Evolutionary conservation across 305 asterid genomes (phyloP).

Genomic region (Fraxinus sp.): DNA sequence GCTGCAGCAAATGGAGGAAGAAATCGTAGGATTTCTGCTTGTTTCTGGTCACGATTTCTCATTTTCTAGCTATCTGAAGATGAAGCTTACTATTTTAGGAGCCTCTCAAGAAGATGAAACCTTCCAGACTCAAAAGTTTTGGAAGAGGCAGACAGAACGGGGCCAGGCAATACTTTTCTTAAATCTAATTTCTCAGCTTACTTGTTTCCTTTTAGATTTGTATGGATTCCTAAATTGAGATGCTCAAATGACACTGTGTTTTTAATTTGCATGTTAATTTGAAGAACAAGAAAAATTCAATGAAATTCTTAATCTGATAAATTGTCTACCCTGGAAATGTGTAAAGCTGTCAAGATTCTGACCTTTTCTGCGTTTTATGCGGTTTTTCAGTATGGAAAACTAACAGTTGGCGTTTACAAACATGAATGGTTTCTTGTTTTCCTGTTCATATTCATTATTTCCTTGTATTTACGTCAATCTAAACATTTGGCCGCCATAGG

Average conservation of each 20-base stretch:
- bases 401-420: background rate
- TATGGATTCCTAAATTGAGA: background rate
- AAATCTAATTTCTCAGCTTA: conserved; percentile 1
- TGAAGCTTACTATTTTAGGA: background rate
- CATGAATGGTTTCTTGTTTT: background rate
- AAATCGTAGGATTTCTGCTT: background rate
- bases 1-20: background rate
- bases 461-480: background rate
- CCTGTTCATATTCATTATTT: background rate
- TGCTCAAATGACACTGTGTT: background rate
- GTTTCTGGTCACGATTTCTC: background rate
- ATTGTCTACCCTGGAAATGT: background rate
- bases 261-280: background rate
- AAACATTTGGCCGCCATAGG: background rate
- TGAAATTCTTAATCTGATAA: background rate
- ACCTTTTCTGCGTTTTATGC: background rate
- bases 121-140: background rate
- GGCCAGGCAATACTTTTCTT: conserved; percentile 35
- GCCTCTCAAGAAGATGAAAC: background rate
- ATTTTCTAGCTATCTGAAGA: background rate
- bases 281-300: background rate
- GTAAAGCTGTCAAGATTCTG: background rate
- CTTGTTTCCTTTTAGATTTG: background rate
- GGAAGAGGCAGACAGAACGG: conserved; percentile 45
- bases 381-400: background rate